Percentiles rank a stretch among this genome's conserved stretches.
These are phyloP conservation scores for Fusarium compactum DNA, from an alignment of 2,329 filamentous ascomycete species.

Conservation along the genomic window DNA sequence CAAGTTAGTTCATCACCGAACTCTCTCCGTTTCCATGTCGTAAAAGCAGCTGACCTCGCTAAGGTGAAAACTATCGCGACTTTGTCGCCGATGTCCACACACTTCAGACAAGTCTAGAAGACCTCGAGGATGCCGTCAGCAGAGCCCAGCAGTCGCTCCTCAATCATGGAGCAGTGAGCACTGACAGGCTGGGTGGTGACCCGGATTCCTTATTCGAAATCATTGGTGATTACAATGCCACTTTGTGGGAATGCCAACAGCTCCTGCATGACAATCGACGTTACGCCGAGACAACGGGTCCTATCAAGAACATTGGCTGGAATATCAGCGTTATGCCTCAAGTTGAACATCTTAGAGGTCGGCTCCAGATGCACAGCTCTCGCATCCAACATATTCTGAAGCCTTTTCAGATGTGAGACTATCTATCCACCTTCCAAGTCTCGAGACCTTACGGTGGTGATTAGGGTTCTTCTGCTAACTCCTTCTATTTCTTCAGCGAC, in stretches of 20 bases:
- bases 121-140: background rate
- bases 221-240: background rate
- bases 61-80: background rate
- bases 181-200: background rate
- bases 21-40: background rate
- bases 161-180: background rate
- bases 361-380: background rate
- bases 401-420: background rate
- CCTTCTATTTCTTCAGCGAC: background rate
- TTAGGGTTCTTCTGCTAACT: background rate
- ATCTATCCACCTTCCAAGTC: too few relatives aligned
- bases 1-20: background rate
- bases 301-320: background rate
- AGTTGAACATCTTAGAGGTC: background rate
- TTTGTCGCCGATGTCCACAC: background rate
- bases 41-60: accelerated
- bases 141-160: background rate
- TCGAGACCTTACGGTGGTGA: too few relatives aligned
- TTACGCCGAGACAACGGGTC: background rate
- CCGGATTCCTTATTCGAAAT: background rate
- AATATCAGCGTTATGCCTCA: background rate
- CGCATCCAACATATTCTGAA: background rate
- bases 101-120: background rate
- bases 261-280: background rate
- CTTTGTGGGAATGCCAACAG: background rate